These are phyloP conservation scores for Melampsora larici-populina DNA, from an alignment of 1,284 basidiomycete genomes.

Conservation along the genomic window DNA sequence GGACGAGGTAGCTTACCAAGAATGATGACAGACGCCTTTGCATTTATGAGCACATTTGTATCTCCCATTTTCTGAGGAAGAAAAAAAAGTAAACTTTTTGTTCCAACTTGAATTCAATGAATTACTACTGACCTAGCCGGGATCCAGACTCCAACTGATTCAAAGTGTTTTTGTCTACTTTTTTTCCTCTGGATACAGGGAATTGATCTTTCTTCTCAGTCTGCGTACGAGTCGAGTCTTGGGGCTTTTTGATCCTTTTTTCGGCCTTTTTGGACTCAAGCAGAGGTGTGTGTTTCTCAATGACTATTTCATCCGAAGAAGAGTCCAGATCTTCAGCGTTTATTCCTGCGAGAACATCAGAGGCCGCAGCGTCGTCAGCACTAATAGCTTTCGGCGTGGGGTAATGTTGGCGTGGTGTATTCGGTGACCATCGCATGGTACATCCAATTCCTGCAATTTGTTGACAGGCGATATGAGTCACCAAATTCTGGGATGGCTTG, in stretches of 20 bases:
- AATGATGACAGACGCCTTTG: conserved; percentile 34
- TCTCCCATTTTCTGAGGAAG: conserved; percentile 38
- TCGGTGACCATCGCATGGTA: conserved; percentile 27
- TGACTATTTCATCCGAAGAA: conserved; percentile 16
- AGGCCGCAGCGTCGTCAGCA: conserved; percentile 19
- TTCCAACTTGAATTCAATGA: background rate
- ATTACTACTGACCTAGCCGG: conserved; percentile 7
- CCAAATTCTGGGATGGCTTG: conserved; percentile 40
- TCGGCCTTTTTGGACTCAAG: background rate
- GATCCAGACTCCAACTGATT: conserved; percentile 11
- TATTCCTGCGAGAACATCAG: conserved; percentile 30
- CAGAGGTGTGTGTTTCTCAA: background rate
- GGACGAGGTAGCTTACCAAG: conserved; percentile 12
- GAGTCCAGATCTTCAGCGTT: conserved; percentile 20
- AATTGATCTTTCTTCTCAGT: background rate
- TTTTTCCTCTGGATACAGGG: too few relatives aligned
- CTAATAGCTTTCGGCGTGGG: conserved; percentile 38
- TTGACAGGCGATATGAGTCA: conserved; percentile 27
- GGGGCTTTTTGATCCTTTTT: background rate
- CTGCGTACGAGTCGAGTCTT: background rate
- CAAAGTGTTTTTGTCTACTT: too few relatives aligned
- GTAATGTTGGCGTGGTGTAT: conserved; percentile 25
- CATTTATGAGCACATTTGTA: conserved; percentile 42
- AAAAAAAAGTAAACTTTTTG: background rate
- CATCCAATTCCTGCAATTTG: conserved; percentile 41